Evolutionary conservation across 2,329 filamentous ascomycete genomes (phyloP).

Genomic region (Huntiella savannae): DNA sequence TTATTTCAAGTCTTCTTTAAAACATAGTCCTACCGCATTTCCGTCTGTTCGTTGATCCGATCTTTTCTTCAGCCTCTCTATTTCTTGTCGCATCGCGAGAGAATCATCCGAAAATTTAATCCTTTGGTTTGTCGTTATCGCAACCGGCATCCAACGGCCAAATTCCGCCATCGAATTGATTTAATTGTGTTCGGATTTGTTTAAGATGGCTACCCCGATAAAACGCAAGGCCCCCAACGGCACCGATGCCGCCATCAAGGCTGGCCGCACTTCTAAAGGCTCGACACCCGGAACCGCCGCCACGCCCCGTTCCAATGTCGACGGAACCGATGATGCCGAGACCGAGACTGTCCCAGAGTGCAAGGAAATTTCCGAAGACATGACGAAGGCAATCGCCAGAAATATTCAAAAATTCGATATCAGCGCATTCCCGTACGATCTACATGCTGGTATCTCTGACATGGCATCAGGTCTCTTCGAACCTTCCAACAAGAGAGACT

Average conservation of each 20-base stretch:
- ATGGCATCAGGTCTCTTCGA: conserved; percentile 28
- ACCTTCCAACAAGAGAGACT: conserved; percentile 36
- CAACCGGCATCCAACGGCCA: background rate
- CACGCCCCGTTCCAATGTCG: conserved; percentile 36
- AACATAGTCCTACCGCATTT: no score
- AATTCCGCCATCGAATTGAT: background rate
- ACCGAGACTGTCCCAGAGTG: conserved; percentile 14
- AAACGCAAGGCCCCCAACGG: conserved; percentile 47
- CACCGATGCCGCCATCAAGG: conserved; percentile 31
- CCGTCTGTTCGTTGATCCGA: no score
- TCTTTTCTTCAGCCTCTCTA: background rate
- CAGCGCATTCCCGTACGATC: conserved; percentile 27
- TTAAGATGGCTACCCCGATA: conserved; percentile 35
- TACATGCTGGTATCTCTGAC: conserved; percentile 18
- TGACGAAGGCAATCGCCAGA: conserved; percentile 33
- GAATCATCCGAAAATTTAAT: no score
- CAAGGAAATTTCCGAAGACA: conserved; percentile 25
- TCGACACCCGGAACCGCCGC: conserved; percentile 44
- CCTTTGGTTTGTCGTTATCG: background rate
- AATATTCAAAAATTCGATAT: conserved; percentile 39
- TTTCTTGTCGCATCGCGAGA: background rate
- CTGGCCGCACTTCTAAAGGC: conserved; percentile 34
- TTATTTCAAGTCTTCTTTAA: no score
- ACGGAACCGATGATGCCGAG: conserved; percentile 27
- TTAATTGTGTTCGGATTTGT: background rate